Evolutionary conservation across 305 asterid species (phyloP), one percentile per base, ranked within the genome.

Genomic region (Andrographis paniculata): DNA sequence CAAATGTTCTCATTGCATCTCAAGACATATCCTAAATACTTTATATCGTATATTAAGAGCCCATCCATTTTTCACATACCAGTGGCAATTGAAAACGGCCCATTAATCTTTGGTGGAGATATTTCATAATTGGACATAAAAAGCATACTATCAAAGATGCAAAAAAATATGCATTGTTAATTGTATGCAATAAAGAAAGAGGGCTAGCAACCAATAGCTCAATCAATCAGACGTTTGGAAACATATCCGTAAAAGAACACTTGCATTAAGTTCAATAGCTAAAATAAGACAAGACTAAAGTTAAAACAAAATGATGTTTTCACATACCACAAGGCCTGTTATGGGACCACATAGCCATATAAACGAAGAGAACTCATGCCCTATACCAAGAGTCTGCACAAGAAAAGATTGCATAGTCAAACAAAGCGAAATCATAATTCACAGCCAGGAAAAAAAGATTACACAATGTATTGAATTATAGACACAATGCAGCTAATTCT

Each of bases 311-410:
- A 45, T 44, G 27, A 38, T 20, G 50, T 45, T 40, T 46, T 14
- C 37, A 55, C 93, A 44, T 84, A 92, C 99, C 95, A 87, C 87
- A 52, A 92, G 94, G 62, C 99, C 99, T 47, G 99, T 92, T 64
- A 92, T 92, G 38, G 99, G 99, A 65, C 99, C 99, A 46, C 99
- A 92, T 15, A 92, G 96, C 99, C 99, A 92, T 53, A 92, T 92
- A 71, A 92, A 92, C 27, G 99, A 92, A 58, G 99, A 87, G 63
- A 87, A 87, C 2, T 91, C 95, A 66, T 92, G 99, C 19, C 77
- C 91, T 67, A 92, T 79, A 44, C 99, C 99, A 62, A 92, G 96
- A 21, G 96, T 92, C 99, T 92, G 97, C 80, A 74, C 16, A 39
- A 50, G 44, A 60, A 65, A 36, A 60, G 62, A 69, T 59, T 23